Conservation (phyloP, 2,329 filamentous ascomycete species). For the Colletotrichum noveboracense region DNA sequence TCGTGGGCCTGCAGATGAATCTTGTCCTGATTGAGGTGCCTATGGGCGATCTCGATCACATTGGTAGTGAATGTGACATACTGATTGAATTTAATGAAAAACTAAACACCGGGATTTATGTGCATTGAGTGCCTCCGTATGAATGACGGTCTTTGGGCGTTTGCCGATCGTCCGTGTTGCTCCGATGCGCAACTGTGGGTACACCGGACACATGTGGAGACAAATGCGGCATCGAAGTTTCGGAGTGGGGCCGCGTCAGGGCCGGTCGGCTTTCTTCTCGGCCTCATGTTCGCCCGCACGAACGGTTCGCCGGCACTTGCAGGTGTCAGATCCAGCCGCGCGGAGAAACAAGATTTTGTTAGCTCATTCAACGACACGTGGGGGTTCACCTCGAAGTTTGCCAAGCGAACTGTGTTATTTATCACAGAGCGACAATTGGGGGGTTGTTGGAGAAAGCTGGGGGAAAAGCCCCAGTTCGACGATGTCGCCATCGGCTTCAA, state of each 20-base stretch:
- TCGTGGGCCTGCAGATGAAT: too few species aligned
- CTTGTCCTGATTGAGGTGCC: accelerated
- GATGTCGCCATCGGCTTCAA: conserved; percentile 17
- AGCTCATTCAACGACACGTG: neutral
- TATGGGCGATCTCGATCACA: neutral
- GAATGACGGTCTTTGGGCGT: neutral
- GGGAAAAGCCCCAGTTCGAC: neutral
- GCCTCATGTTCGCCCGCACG: neutral
- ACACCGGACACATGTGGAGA: neutral
- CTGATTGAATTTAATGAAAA: accelerated
- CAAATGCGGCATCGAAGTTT: neutral
- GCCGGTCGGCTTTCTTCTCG: neutral
- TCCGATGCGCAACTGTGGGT: neutral
- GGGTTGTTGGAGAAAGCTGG: neutral
- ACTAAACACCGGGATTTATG: accelerated
- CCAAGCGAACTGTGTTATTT: neutral
- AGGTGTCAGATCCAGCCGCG: neutral
- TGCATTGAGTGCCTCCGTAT: neutral
- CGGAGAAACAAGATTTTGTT: neutral
- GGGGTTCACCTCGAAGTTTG: neutral
- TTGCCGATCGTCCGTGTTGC: neutral
- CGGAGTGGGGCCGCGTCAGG: neutral
- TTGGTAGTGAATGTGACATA: too few species aligned
- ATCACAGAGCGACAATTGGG: neutral
- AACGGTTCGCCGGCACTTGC: neutral